Evolutionary conservation across 2,329 filamentous ascomycete species (phyloP).

Genomic region (Xylariaceae sp.): DNA sequence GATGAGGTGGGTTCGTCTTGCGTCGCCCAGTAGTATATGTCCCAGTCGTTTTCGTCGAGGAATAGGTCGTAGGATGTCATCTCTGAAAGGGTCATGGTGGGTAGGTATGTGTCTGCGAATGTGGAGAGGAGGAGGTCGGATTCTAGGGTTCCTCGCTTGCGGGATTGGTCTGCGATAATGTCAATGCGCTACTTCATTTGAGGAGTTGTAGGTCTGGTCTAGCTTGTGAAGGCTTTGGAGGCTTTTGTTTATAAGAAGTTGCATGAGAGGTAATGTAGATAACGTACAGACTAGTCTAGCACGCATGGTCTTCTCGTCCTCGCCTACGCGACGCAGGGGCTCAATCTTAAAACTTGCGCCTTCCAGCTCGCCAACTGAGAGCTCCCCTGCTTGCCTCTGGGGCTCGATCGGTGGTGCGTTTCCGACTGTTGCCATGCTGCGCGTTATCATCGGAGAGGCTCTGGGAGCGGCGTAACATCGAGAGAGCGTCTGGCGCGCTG

Average conservation of each 20-base stretch:
- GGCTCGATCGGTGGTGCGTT: slow-evolving; percentile 29
- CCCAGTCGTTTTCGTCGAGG: slow-evolving; percentile 99
- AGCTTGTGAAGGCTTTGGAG: neutral
- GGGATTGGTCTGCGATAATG: slow-evolving; percentile 74
- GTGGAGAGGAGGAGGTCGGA: slow-evolving; percentile 94
- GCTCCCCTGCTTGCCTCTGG: slow-evolving; percentile 44
- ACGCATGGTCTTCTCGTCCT: slow-evolving; percentile 81
- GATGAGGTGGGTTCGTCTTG: slow-evolving; percentile 63
- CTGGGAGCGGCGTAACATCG: slow-evolving; percentile 7
- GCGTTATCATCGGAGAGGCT: slow-evolving; percentile 15
- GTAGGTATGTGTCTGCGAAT: slow-evolving; percentile 78
- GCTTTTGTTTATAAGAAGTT: slow-evolving; percentile 3
- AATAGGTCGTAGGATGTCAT: slow-evolving; percentile 85
- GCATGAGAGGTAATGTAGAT: slow-evolving; percentile 13
- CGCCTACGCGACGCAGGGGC: slow-evolving; percentile 79
- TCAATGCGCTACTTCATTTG: neutral
- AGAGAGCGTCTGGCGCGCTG: slow-evolving; percentile 14
- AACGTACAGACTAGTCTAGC: slow-evolving; percentile 71
- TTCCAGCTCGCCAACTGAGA: slow-evolving; percentile 82
- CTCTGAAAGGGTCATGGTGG: slow-evolving; percentile 66
- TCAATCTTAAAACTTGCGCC: slow-evolving; percentile 83
- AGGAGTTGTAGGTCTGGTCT: no score
- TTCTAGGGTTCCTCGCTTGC: slow-evolving; percentile 93
- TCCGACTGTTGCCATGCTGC: slow-evolving; percentile 19
- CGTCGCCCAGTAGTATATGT: slow-evolving; percentile 99